Base-by-base conservation (phyloP, 2,329 filamentous ascomycete species). In the Paraphoma sp. region DNA sequence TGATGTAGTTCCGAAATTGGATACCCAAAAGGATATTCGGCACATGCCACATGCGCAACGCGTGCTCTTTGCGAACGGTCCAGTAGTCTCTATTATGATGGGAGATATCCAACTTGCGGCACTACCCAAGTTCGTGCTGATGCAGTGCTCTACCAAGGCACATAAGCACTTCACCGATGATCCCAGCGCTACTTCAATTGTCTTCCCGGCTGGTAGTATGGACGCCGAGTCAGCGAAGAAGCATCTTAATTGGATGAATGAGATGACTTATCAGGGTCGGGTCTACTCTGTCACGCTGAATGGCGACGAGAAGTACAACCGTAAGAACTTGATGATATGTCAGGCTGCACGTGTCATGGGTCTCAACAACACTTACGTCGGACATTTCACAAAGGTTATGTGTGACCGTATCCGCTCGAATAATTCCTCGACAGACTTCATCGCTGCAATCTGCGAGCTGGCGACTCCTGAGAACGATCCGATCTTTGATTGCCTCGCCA, bases 361-460 rank as follows among this genome's bases (percentile, higher is more conserved):
- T 6, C 45, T 73, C 2, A 65, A 69, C 46, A 68, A 65, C 51
- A 67, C 61, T n/a, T 74, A 74, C 29, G 56, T 74, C 1, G 65
- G 62, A 0, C 72, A 74, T 51, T 73, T 74, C 48, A 74, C 72
- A 1, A 65, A 63, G 44, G 49, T 64, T 1, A 62, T 69, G 48
- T 74, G 72, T 42, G 65, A 74, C 17, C 59, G 62, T 0, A 63
- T 73, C 36, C 71, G 72, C n/a, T 50, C 56, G 12, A 42, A 62
- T 28, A 44, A 58, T 2, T 38, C 53, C 0, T 57, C 62, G 1
- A 18, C 53, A 2, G 63, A 65, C 0, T 61, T 66, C n/a, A 60
- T 72, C 38, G 48, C 55, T 23, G 33, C 60, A n/a, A 51, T 73
- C 11, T 68, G 59, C 17, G 51, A 63, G n/a, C 23, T 58, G 0